These are phyloP conservation scores for Dactylellina haptotyla DNA, from an alignment of 2,329 filamentous ascomycete species.

Conservation along the genomic window DNA sequence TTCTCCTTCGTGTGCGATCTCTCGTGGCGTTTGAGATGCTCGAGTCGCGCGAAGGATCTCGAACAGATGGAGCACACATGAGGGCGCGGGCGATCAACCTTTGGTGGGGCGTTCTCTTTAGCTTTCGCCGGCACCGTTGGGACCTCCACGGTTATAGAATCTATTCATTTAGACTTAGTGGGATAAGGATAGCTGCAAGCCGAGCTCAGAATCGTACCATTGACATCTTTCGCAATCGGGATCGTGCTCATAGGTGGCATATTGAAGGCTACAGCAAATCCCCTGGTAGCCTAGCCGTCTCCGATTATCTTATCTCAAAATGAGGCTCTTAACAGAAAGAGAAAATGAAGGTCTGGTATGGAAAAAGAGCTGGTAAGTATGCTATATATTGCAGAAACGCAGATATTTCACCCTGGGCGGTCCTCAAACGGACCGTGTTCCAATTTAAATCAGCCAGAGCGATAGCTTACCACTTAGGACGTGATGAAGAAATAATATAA, in stretches of 20 bases:
- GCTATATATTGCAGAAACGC: neutral
- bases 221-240: constrained; percentile 45
- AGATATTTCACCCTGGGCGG: neutral
- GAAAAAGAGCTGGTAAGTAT: constrained; percentile 24
- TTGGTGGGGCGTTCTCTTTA: constrained; percentile 71
- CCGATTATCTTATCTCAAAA: constrained; percentile 42
- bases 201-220: constrained; percentile 41
- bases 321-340: neutral
- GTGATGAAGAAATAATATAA: constrained; percentile 20
- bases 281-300: constrained; percentile 52
- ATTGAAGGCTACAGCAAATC: constrained; percentile 53
- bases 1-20: constrained; percentile 99
- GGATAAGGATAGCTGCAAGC: constrained; percentile 7
- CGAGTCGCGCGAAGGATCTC: constrained; percentile 90
- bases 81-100: constrained; percentile 95
- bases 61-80: constrained; percentile 92
- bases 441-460: neutral
- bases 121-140: constrained; percentile 34
- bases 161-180: constrained; percentile 47
- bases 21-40: constrained; percentile 97
- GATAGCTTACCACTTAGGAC: constrained; percentile 38
- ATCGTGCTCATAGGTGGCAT: constrained; percentile 53
- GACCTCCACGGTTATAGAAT: constrained; percentile 34
- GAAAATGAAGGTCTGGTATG: constrained; percentile 10
- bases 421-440: neutral